Base-by-base conservation (phyloP, 192 early-diverging fungal species). In the Coemansia umbellata region DNA sequence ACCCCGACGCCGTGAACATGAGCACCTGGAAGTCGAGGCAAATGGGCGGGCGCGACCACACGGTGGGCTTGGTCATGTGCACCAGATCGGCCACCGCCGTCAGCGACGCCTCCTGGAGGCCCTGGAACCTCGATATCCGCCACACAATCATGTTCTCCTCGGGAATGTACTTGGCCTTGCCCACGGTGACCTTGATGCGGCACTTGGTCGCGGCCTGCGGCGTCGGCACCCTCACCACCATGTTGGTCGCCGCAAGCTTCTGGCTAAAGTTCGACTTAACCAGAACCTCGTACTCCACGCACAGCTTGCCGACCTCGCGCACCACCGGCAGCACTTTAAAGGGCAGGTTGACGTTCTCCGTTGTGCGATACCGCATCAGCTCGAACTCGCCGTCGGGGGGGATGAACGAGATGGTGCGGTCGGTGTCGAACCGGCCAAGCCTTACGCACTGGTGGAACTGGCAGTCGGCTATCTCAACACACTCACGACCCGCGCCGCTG, bases 371-470 rank as follows among this genome's bases (percentile, higher is more conserved):
- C 67, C 82, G 84, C 96, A 98, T 98, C 19, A 98, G 80, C 67
- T 98, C 96, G 72, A 92, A 95, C 64, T 95, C 93, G 43, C 93
- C 93, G 60, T 95, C 96, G 0, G 94, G 94, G 44, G 96, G 96
- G 48, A 98, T 91, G 73, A 98, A 98, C 63, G 85, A 95, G 69
- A 98, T 98, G 4, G 90, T 92, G 19, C 94, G 79, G 63, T 94
- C 90, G 18, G 81, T 83, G 50, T 97, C 94, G 63, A 96, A 98
- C 52, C 85, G 86, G 28, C 89, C 91, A 26, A 98, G 73, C 54
- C 90, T 85, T 35, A 98, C 96, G 74, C 96, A 97, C 78, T 98
- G 96, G 67, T 98, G 96, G 81, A 98, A 98, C 63, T 98, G 92
- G 55, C 86, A 90, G 59, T 98, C 96, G 41, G 95, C 96, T 31